Conservation (phyloP, 495 filamentous ascomycete species). For the Xylaria flabelliformis region DNA sequence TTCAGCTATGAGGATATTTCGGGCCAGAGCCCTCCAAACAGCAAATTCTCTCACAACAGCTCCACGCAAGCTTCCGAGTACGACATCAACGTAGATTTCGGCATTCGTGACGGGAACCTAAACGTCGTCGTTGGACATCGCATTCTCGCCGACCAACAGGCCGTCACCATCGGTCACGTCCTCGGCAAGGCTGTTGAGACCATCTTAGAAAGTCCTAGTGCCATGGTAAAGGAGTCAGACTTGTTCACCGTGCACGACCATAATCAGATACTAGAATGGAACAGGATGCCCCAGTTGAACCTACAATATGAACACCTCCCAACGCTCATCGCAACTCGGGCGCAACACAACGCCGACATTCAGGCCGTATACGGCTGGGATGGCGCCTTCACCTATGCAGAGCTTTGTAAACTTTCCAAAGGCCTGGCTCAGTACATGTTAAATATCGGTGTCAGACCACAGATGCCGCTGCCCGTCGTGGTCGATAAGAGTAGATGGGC, state of each 20-base stretch:
- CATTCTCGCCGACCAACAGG: constrained; percentile 50
- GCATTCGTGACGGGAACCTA: constrained; percentile 45
- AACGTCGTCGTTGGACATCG: constrained; percentile 52
- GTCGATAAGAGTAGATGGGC: constrained; percentile 54
- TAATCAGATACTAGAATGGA: constrained; percentile 50
- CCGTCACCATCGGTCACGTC: constrained; percentile 46
- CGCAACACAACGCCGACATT: constrained; percentile 42
- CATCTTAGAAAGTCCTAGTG: constrained; percentile 46
- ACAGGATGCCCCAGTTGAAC: constrained; percentile 44
- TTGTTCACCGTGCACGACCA: constrained; percentile 53
- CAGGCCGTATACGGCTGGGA: constrained; percentile 56
- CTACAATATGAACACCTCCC: constrained; percentile 43
- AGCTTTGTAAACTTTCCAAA: constrained; percentile 47
- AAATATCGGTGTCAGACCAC: constrained; percentile 49
- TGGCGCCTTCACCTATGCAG: constrained; percentile 49
- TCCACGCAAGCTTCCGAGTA: constrained; percentile 52
- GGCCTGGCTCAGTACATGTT: constrained; percentile 50
- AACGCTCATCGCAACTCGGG: constrained; percentile 45
- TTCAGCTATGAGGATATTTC: constrained; percentile 49
- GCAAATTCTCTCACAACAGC: constrained; percentile 44
- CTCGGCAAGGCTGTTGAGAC: constrained; percentile 52
- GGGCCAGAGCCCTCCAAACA: constrained; percentile 8
- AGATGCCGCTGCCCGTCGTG: constrained; percentile 52
- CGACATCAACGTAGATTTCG: constrained; percentile 50
- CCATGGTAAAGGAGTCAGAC: constrained; percentile 45